Evolutionary conservation across 768 basidiomycete species (phyloP), one percentile per base, ranked within the genome.

Genomic region (Austroboletus eburneus): DNA sequence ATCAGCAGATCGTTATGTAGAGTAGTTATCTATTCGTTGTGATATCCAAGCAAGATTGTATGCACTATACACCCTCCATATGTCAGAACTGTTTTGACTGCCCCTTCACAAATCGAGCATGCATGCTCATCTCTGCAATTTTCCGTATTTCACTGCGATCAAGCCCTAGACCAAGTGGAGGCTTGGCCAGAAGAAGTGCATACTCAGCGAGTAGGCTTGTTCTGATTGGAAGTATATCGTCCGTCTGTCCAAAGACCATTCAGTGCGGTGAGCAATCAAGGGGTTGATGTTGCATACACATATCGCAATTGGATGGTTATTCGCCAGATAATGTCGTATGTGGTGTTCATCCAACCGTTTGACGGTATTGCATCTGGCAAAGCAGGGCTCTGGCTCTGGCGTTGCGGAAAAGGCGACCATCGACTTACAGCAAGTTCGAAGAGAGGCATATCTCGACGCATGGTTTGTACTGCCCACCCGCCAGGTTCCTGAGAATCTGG

Each of bases 401-500:
- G 20, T 35, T 13, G 18, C 23, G 24, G 20, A 32, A 37, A 52
- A 43, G 14, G 9, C 5, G 7, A 32, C n/a, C 23, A 8, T n/a
- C 2, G 10, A 68, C 83, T 43, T 59, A 86, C 80, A 89, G 52
- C 10, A 91, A 58, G 64, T 91, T 91, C 1, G 89, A 91, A 16
- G 76, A 83, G 23, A 92, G 72, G 60, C 90, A 92, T 35, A 92
- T 83, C 64, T 92, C 90, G 33, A 91, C 76, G 58, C 80, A 80
- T 18, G 72, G 75, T 35, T 77, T 77, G 30, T 78, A 74, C 21
- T 57, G 52, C 13, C 49, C 50, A 3, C 42, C 50, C 5, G 48
- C 39, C n/a, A 57, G 41, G 3, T 41, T 23, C 32, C 51, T 48
- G 3, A 62, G 49, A 13, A 42, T 36, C 23, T 58, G 49, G 37